phyloP scores from a whole-genome alignment of 495 filamentous ascomycete genomes.

The Peziza echinospora region DNA sequence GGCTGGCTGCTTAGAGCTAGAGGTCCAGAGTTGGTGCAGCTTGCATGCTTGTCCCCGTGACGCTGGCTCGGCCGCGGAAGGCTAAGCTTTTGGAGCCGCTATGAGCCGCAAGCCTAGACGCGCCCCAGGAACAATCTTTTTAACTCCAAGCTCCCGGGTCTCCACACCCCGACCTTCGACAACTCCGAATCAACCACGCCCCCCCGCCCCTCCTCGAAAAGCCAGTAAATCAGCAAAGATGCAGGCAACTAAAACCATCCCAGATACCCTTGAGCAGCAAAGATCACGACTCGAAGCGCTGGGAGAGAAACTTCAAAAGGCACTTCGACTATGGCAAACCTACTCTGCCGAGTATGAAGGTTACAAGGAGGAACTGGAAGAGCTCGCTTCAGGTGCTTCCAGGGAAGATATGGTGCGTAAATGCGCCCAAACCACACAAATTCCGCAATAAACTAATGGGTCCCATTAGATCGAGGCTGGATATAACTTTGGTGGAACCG shows the following conservation, averaged over 20 bases:
- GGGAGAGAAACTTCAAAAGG: conserved; percentile 47
- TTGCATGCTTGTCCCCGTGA: too few species aligned
- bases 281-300: conserved; percentile 53
- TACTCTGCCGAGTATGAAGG: conserved; percentile 83
- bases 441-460: too few species aligned
- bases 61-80: too few species aligned
- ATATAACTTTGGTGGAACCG: conserved; percentile 27
- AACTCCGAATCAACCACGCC: neutral
- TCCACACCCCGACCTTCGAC: neutral
- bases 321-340: conserved; percentile 66
- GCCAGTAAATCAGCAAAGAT: neutral
- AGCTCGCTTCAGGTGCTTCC: conserved; percentile 28
- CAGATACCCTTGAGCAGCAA: conserved; percentile 42
- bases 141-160: neutral
- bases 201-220: neutral
- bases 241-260: conserved; percentile 1
- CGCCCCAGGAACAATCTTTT: neutral
- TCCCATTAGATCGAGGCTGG: conserved; percentile 24
- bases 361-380: conserved; percentile 53
- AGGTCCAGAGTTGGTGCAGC: too few species aligned
- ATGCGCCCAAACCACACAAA: too few species aligned
- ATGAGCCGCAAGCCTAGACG: too few species aligned
- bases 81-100: too few species aligned
- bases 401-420: conserved; percentile 32
- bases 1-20: too few species aligned